Base-by-base conservation (phyloP, 2,329 filamentous ascomycete species). In the Corinectria fuckeliana region DNA sequence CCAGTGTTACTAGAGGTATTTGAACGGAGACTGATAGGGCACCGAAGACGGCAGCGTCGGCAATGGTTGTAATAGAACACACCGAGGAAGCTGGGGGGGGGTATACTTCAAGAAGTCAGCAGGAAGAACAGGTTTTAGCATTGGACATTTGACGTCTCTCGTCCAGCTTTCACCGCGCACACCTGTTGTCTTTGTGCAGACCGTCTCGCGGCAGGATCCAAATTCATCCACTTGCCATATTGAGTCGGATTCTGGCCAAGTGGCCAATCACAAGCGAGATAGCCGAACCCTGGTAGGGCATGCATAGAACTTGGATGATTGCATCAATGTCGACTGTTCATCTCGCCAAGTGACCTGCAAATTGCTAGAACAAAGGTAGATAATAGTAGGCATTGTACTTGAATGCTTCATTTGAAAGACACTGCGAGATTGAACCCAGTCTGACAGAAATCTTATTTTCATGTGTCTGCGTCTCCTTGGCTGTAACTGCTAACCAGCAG, bases 191-290 rank as follows among this genome's bases (percentile, higher is more conserved):
- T n/a, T 28, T n/a, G 5, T 3, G 3, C 16, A 9, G n/a, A 28
- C n/a, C 1, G 8, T 7, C 4, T 23, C 18, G n/a, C 13, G 25
- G 18, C 13, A n/a, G 16, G 25, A 10, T 45, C 16, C 42, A 13
- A 45, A 23, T 16, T 34, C 45, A 6, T 28, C 16, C 23, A 57
- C 26, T 65, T 67, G 30, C 64, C 61, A 44, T 8, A 61, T 67
- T 65, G 28, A 65, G 64, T 51, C 34, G 26, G 18, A 28, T 39
- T 38, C 11, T 13, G 38, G 13, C 7, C n/a, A 13, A 28, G 20
- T 26, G 49, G 8, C 64, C 64, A 67, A 67, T 66, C 50, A 63
- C 57, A 14, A 39, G 16, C 3, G 16, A 36, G 23, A 9, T 18
- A 28, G 23, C 42, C 5, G 16, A 14, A 36, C 32, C 32, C 32